phyloP scores from a whole-genome alignment of 140 eudicot species.

The Anethum foeniculum region DNA sequence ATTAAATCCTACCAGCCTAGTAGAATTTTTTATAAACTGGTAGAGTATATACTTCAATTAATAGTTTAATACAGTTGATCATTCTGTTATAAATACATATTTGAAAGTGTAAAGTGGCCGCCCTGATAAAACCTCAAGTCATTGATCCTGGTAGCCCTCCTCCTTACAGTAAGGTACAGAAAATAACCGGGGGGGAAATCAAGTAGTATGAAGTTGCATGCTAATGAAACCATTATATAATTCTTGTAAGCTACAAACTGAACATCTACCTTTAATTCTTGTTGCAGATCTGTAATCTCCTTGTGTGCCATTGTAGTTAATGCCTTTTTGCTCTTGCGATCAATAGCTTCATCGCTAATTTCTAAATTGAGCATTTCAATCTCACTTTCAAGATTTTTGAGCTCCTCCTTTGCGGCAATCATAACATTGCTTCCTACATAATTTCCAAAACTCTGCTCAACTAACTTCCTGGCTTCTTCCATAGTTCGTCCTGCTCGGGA shows the following conservation, averaged over 20 bases:
- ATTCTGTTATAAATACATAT: background rate
- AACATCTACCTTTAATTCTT: slow-evolving; percentile 66
- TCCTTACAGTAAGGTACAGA: no score
- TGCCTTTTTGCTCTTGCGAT: slow-evolving; percentile 57
- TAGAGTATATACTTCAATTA: background rate
- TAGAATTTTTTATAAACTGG: background rate
- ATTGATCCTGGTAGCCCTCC: no score
- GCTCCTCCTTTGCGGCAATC: slow-evolving; percentile 97
- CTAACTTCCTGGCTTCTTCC: slow-evolving; percentile 93
- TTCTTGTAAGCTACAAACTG: background rate
- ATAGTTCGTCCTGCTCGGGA: slow-evolving; percentile 72
- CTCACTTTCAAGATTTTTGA: slow-evolving; percentile 65
- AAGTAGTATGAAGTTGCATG: background rate
- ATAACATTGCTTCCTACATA: slow-evolving; percentile 97
- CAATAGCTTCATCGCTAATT: slow-evolving; percentile 88
- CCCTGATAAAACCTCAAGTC: no score
- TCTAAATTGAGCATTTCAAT: slow-evolving; percentile 61
- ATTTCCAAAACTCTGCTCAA: slow-evolving; percentile 97
- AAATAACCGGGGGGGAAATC: background rate
- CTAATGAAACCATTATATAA: background rate
- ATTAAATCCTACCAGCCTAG: background rate
- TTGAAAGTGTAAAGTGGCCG: background rate
- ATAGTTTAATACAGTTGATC: background rate
- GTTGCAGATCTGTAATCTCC: slow-evolving; percentile 82
- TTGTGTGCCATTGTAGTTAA: slow-evolving; percentile 61